phyloP scores from a whole-genome alignment of 176 grass and related monocot species.

The Areca catechu region DNA sequence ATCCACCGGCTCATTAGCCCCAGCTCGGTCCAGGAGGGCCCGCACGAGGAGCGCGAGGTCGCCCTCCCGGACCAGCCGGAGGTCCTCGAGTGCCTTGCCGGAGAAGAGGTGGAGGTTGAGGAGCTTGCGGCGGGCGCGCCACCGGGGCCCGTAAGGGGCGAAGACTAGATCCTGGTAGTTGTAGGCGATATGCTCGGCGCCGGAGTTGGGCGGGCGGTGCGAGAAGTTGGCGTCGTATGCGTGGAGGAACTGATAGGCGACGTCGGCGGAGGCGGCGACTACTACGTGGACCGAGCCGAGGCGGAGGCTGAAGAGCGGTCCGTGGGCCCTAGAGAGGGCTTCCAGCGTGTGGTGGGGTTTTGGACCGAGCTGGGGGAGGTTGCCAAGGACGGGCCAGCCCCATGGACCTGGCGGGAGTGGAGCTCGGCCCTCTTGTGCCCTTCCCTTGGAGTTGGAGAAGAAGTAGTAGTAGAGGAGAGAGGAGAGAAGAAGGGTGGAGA shows the following conservation, averaged over 20 bases:
- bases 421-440: too few species aligned
- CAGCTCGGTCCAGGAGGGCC: not conserved
- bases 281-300: slow-evolving; percentile 50
- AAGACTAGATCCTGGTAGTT: slow-evolving; percentile 83
- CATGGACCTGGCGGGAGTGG: slow-evolving; percentile 46
- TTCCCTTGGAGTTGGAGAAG: too few species aligned
- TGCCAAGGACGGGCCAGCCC: slow-evolving; percentile 71
- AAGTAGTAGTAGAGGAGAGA: too few species aligned
- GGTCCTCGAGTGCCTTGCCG: slow-evolving; percentile 34
- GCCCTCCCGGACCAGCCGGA: slow-evolving; percentile 25
- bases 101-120: slow-evolving; percentile 63
- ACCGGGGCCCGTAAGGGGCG: slow-evolving; percentile 55
- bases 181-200: slow-evolving; percentile 64
- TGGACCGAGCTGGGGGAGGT: slow-evolving; percentile 57
- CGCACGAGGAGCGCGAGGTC: slow-evolving; percentile 43
- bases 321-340: slow-evolving; percentile 35
- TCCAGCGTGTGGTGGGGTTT: slow-evolving; percentile 61
- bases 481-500: too few species aligned
- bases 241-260: slow-evolving; percentile 52
- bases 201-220: slow-evolving; percentile 50
- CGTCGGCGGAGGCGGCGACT: slow-evolving; percentile 34
- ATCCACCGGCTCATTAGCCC: not conserved
- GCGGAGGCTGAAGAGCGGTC: slow-evolving; percentile 46
- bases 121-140: slow-evolving; percentile 57
- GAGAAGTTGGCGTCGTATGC: slow-evolving; percentile 57